A percentile compares a stretch with the other conserved stretches of the same genome.
Conservation (phyloP, 805 yeast species). For the Brettanomyces custersianus region DNA sequence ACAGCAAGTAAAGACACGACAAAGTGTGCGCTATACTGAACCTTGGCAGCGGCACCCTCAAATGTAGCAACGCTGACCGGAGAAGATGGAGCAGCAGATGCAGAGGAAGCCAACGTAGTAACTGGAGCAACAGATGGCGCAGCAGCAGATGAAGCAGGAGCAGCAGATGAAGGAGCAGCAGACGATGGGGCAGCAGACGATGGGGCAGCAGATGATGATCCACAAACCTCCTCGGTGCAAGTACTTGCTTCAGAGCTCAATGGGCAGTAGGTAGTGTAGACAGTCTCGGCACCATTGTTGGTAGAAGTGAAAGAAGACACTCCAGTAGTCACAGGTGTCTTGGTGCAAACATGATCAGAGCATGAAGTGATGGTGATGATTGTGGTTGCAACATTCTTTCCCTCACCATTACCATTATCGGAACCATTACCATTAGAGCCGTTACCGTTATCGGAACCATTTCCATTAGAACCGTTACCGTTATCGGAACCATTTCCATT, state of each 20-base stretch:
- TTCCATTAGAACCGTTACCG: not conserved
- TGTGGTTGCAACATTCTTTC: constrained; percentile 1
- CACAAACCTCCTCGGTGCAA: too few species aligned
- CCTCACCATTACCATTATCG: not conserved
- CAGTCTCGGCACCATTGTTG: constrained; percentile 24
- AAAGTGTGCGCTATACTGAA: not conserved
- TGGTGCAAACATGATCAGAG: constrained; percentile 1
- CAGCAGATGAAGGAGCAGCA: not conserved
- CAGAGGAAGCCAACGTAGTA: not conserved
- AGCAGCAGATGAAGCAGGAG: not conserved
- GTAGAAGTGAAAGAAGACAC: constrained; percentile 17
- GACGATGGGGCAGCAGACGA: not conserved
- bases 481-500: constrained; percentile 27
- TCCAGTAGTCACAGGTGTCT: constrained; percentile 3
- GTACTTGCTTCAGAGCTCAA: not conserved
- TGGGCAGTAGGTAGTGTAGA: constrained; percentile 26
- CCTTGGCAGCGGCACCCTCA: constrained; percentile 1
- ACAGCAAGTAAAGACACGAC: not conserved
- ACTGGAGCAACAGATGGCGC: not conserved
- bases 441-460: not conserved
- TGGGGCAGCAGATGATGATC: not conserved
- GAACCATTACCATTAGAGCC: not conserved
- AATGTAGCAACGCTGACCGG: too few species aligned
- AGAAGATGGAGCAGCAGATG: not conserved
- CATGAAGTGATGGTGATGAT: constrained; percentile 1